phyloP scores from a whole-genome alignment of 768 basidiomycete genomes.

The Mrakia gelida region DNA sequence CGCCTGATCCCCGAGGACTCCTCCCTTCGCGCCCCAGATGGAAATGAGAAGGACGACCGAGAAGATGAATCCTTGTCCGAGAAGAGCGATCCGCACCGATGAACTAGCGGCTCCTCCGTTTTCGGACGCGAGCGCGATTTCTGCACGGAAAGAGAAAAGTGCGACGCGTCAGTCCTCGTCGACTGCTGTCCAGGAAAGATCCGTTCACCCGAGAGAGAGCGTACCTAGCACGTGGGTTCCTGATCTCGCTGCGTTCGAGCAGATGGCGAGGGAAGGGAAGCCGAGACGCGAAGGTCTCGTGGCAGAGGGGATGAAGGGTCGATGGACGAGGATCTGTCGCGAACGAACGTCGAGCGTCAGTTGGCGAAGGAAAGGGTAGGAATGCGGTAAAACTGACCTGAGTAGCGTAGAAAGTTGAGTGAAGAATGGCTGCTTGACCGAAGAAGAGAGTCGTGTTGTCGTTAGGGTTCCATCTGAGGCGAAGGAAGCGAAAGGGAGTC shows the following conservation, averaged over 20 bases:
- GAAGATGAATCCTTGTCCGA: too few relatives aligned
- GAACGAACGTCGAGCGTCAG: background rate
- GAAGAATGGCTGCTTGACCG: conserved; percentile 58
- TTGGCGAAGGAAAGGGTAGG: background rate
- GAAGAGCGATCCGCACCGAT: too few relatives aligned
- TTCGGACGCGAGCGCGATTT: too few relatives aligned
- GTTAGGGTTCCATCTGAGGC: conserved; percentile 53
- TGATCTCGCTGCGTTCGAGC: conserved; percentile 73
- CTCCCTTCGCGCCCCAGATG: too few relatives aligned
- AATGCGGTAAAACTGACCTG: background rate
- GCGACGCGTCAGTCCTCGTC: too few relatives aligned
- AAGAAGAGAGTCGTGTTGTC: conserved; percentile 53
- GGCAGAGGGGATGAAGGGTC: conserved; percentile 68
- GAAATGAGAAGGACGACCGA: too few relatives aligned
- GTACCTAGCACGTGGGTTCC: conserved; percentile 55
- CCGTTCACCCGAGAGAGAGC: too few relatives aligned
- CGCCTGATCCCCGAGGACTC: too few relatives aligned
- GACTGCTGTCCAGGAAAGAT: too few relatives aligned
- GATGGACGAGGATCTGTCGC: conserved; percentile 63
- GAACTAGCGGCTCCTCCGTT: too few relatives aligned
- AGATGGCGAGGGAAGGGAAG: conserved; percentile 69
- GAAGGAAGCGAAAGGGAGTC: background rate
- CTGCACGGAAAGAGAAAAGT: too few relatives aligned
- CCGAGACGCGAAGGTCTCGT: conserved; percentile 52
- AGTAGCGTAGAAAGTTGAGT: conserved; percentile 58